A percentile compares a stretch with the other conserved stretches of the same genome.
phyloP scores from a whole-genome alignment of 1,139 yeast species.

The Eremothecium cymbalariae region DNA sequence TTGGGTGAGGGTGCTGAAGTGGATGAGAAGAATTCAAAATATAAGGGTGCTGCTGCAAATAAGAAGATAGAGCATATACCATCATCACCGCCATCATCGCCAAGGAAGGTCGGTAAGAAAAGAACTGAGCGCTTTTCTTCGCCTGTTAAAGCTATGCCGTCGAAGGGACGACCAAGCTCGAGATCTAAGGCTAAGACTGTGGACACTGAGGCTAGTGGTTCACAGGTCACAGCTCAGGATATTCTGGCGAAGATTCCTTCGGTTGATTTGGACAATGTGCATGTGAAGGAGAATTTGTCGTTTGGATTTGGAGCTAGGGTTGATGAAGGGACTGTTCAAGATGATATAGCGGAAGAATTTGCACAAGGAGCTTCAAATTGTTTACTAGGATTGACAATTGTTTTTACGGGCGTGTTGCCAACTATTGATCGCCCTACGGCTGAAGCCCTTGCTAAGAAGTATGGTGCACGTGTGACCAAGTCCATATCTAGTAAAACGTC shows the following conservation, averaged over 20 bases:
- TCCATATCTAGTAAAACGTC: slow-evolving; percentile 81
- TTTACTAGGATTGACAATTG: slow-evolving; percentile 77
- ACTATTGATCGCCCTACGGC: slow-evolving; percentile 68
- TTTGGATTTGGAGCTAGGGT: slow-evolving; percentile 18
- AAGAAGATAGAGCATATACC: too few species aligned
- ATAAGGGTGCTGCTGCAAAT: too few species aligned
- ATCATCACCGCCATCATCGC: too few species aligned
- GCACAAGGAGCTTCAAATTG: slow-evolving; percentile 82
- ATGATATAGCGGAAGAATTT: slow-evolving; percentile 17
- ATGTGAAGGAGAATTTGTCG: slow-evolving; percentile 26
- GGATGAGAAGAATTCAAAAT: too few species aligned
- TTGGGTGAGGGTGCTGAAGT: too few species aligned
- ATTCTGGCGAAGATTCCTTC: slow-evolving; percentile 28
- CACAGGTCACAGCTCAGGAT: slow-evolving; percentile 26
- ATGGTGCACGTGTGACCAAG: slow-evolving; percentile 92
- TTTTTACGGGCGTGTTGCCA: slow-evolving; percentile 87
- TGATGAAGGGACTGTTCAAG: slow-evolving; percentile 10
- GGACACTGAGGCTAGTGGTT: slow-evolving; percentile 1
- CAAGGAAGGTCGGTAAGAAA: too few species aligned
- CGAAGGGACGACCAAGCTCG: slow-evolving; percentile 10
- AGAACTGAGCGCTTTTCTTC: too few species aligned
- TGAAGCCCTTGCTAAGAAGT: slow-evolving; percentile 66
- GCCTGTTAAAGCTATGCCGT: slow-evolving; percentile 15
- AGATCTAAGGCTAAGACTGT: slow-evolving; percentile 11
- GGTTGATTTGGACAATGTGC: slow-evolving; percentile 26